Base-by-base conservation (phyloP, 768 basidiomycete species). In the Leccinellum luteum region DNA sequence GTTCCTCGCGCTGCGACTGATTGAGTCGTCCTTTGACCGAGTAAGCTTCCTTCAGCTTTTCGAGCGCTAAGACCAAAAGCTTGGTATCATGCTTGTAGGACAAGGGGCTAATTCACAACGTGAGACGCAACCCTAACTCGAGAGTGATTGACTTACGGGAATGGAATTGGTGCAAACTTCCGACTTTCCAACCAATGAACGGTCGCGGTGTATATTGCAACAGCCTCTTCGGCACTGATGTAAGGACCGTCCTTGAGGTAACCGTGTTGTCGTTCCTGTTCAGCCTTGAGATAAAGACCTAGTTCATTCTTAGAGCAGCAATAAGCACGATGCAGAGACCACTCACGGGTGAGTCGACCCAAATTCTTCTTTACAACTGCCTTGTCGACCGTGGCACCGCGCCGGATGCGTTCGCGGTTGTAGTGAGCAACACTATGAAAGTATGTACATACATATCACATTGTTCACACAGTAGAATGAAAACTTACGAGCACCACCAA, bases 71-170 rank as follows among this genome's bases (percentile, higher is more conserved):
- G 7, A 99, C 96, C 38, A 99, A 82, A 38, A 99, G 80, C 74
- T 98, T 98, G 19, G 97, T 99, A 73, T 99, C 97, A 67, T 99
- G 97, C 77, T 98, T 98, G 77, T 99, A 99, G 25, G 94, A 97
- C 30, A 99, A 78, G 3, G 97, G 97, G 1, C 89, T 90, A 60
- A 30, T 49, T 19, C 54, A 38, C 27, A 32, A 38, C 6, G 14
- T 67, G 23, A 64, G 51, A 53, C 7, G 1, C 31, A 35, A 23
- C 6, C 50, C 5, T 56, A 43, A 45, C 44, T 56, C 7, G 7
- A 53, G 6, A 51, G 28, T 3, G 7, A 47, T 19, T 10, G 9
- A 74, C 86, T 66, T 68, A 90, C 81, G 97, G 97, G 87, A 99
- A 99, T 38, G 97, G 97, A 65, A 99, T 99, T 3, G 97, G 96